Percentiles rank a stretch among this genome's conserved stretches.
These are phyloP conservation scores for Cryphonectria japonica DNA, from an alignment of 2,329 filamentous ascomycete genomes.

Conservation along the genomic window DNA sequence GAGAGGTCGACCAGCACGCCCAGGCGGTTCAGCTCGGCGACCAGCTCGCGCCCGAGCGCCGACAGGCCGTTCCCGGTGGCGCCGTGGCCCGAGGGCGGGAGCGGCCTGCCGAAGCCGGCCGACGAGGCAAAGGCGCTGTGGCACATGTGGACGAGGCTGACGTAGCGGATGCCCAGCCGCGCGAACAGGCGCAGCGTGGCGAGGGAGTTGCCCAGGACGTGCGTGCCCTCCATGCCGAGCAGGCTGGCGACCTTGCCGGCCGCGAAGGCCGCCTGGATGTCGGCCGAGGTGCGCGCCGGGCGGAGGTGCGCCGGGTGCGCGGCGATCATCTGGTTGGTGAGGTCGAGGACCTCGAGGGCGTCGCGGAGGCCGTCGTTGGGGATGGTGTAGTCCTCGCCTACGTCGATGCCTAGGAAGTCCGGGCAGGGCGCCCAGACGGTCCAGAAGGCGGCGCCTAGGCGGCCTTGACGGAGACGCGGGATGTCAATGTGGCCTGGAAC, in stretches of 20 bases:
- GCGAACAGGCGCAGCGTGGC: conserved; percentile 40
- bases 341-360: conserved; percentile 31
- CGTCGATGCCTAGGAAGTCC: conserved; percentile 34
- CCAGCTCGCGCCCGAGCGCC: conserved; percentile 34
- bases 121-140: conserved; percentile 37
- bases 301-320: conserved; percentile 18
- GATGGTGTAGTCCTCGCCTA: conserved; percentile 27
- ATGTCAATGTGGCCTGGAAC: conserved; percentile 40
- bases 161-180: conserved; percentile 41
- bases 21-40: conserved; percentile 43
- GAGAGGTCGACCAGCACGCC: conserved; percentile 40
- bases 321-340: conserved; percentile 24
- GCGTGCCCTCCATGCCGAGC: conserved; percentile 39
- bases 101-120: conserved; percentile 33
- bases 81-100: conserved; percentile 26
- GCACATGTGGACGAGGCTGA: conserved; percentile 37
- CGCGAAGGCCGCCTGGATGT: conserved; percentile 33
- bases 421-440: conserved; percentile 37
- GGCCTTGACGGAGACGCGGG: conserved; percentile 30
- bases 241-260: conserved; percentile 35
- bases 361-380: conserved; percentile 34
- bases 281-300: conserved; percentile 29
- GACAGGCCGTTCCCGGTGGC: conserved; percentile 34
- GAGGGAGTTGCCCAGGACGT: conserved; percentile 41
- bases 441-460: conserved; percentile 39